Conservation (phyloP, 768 basidiomycete species). For the Termitomyces sp. region DNA sequence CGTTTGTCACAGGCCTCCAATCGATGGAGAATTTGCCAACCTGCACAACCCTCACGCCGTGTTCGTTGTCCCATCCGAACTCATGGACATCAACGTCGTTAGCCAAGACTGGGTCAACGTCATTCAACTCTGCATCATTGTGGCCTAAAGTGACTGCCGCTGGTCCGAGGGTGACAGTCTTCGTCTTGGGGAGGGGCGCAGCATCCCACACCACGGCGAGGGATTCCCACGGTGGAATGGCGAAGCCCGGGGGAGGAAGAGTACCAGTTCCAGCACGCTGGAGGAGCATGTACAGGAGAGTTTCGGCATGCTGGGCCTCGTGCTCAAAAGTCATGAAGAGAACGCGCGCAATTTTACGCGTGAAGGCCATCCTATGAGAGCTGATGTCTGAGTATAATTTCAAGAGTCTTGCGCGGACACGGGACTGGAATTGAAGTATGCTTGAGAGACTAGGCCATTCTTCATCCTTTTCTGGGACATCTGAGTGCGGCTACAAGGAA, state of each 20-base stretch:
- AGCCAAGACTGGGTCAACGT: constrained; percentile 30
- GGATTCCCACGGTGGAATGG: constrained; percentile 64
- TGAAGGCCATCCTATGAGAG: constrained; percentile 43
- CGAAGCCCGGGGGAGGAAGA: constrained; percentile 71
- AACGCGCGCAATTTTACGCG: constrained; percentile 68
- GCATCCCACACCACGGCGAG: constrained; percentile 46
- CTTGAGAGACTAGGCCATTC: constrained; percentile 80
- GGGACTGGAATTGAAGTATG: constrained; percentile 74
- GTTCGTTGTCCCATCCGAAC: constrained; percentile 96
- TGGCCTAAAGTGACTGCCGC: constrained; percentile 67
- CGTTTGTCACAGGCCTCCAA: constrained; percentile 85
- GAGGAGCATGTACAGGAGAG: constrained; percentile 90
- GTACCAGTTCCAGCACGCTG: constrained; percentile 78
- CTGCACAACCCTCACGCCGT: constrained; percentile 55
- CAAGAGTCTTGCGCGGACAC: constrained; percentile 69
- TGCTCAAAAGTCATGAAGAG: constrained; percentile 92
- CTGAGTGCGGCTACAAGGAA: constrained; percentile 68
- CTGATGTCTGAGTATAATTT: constrained; percentile 70
- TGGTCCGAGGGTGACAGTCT: constrained; percentile 55
- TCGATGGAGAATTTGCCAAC: constrained; percentile 74
- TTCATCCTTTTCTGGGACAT: constrained; percentile 72
- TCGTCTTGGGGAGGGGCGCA: constrained; percentile 33
- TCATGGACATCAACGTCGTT: constrained; percentile 50
- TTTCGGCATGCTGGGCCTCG: constrained; percentile 88
- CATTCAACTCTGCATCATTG: constrained; percentile 74